A percentile compares a stretch with the other conserved stretches of the same genome.
phyloP scores from a whole-genome alignment of 208 protist species.

The Crithidia fasciculata region DNA sequence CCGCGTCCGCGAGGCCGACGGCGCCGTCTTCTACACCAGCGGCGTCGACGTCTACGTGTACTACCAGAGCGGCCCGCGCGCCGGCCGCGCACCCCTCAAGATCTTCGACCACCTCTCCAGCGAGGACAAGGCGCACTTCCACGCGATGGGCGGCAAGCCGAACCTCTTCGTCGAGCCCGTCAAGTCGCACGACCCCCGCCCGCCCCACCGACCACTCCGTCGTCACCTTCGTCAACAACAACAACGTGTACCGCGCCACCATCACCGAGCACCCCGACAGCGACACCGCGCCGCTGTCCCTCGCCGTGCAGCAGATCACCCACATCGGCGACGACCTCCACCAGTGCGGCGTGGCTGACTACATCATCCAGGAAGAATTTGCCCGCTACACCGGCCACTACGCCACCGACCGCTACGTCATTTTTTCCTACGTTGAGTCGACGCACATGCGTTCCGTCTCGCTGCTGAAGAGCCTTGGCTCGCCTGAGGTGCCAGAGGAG shows the following conservation, averaged over 20 bases:
- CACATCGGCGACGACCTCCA: constrained; percentile 66
- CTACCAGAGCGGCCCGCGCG: constrained; percentile 50
- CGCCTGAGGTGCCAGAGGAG: constrained; percentile 21
- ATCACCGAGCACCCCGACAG: constrained; percentile 41
- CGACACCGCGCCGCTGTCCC: constrained; percentile 30
- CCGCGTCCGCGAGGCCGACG: constrained; percentile 53
- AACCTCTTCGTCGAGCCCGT: constrained; percentile 58
- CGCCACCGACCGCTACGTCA: constrained; percentile 61
- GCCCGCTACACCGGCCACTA: constrained; percentile 87
- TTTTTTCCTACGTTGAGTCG: constrained; percentile 82
- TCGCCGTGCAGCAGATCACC: constrained; percentile 66
- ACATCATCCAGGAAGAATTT: constrained; percentile 94
- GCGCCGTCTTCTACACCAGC: constrained; percentile 70
- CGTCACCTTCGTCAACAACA: constrained; percentile 21
- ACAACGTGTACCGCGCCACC: constrained; percentile 75
- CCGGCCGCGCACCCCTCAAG: constrained; percentile 46
- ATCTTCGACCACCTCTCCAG: constrained; percentile 63
- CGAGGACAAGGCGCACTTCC: constrained; percentile 45
- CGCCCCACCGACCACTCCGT: constrained; percentile 24
- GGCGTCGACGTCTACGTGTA: constrained; percentile 71
- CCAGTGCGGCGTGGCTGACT: constrained; percentile 85
- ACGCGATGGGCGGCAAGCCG: constrained; percentile 42
- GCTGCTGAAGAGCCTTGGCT: constrained; percentile 48
- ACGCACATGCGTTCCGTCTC: constrained; percentile 65
- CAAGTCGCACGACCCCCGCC: constrained; percentile 20